Conservation (phyloP, 164 flowering plant genomes). For the Nymphaea colorata region DNA sequence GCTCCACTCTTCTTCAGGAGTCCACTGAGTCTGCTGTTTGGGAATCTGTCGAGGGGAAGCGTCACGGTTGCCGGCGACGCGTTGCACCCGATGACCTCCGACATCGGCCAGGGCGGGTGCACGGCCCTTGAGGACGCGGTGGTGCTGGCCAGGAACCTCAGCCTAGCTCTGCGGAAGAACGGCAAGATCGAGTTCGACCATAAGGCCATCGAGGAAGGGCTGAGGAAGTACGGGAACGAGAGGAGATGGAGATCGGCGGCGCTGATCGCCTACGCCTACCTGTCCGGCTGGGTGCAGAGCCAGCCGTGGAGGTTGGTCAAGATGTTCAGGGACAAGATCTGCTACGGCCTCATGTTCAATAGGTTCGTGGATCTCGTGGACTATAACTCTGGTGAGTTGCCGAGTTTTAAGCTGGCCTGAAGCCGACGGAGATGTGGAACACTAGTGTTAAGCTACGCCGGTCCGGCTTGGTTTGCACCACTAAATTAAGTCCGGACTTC, state of each 20-base stretch:
- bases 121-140: not conserved
- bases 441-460: no score
- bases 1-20: slow-evolving; percentile 11
- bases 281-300: not conserved
- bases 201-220: not conserved
- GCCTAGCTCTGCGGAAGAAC: not conserved
- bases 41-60: not conserved
- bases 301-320: not conserved
- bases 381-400: not conserved
- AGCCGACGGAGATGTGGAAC: no score
- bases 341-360: not conserved
- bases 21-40: not conserved
- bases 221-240: slow-evolving; percentile 1
- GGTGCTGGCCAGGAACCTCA: not conserved
- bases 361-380: not conserved
- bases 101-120: not conserved
- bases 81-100: not conserved
- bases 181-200: not conserved
- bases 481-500: no score
- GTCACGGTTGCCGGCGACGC: slow-evolving; percentile 1
- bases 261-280: not conserved
- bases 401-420: not conserved
- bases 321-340: not conserved
- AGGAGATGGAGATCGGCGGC: not conserved
- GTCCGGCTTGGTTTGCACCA: no score